These are phyloP conservation scores for Chrysopogon serrulatus DNA, from an alignment of 176 grass and related monocot species.

Conservation along the genomic window DNA sequence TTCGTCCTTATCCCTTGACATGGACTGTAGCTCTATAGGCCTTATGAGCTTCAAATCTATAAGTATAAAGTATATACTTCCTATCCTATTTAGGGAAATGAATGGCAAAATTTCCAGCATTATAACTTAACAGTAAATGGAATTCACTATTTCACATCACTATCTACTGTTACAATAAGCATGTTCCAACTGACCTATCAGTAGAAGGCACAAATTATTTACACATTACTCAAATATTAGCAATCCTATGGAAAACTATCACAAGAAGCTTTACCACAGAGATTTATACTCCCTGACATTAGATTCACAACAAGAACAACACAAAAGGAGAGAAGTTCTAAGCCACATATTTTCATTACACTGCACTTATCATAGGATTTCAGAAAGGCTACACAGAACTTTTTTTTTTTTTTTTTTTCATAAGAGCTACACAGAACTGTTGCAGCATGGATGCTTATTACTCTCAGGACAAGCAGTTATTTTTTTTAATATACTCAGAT, in stretches of 20 bases:
- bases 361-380: background rate
- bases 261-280: background rate
- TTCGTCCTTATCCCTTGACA: background rate
- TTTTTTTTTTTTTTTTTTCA: too few species aligned
- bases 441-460: background rate
- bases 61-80: background rate
- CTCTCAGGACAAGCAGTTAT: background rate
- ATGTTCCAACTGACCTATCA: conserved; percentile 1
- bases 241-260: background rate
- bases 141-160: background rate
- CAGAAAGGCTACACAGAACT: background rate
- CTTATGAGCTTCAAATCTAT: background rate
- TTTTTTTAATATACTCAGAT: background rate
- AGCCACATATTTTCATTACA: background rate
- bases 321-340: background rate
- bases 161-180: background rate
- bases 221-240: background rate
- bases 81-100: background rate
- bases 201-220: background rate
- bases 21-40: background rate
- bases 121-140: background rate
- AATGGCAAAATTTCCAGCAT: background rate
- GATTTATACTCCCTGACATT: background rate
- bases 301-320: background rate
- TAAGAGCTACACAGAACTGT: background rate